Percentiles rank a stretch among this genome's conserved stretches.
Conservation (phyloP, 1,139 yeast genomes). For the Yarrowia galli region DNA sequence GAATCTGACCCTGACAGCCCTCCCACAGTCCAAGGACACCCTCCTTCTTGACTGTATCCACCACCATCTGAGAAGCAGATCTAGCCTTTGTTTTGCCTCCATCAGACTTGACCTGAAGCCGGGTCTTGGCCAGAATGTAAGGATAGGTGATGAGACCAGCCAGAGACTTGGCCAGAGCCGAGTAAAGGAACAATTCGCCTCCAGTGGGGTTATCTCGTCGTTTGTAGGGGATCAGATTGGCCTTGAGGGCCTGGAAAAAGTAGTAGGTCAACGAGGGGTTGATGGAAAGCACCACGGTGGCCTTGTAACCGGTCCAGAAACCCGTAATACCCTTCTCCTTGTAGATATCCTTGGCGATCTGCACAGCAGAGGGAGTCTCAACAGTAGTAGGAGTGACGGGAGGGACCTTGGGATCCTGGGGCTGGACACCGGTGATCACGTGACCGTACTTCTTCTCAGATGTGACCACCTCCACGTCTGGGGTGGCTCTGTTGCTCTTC, state of each 20-base stretch:
- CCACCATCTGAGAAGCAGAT: conserved; percentile 47
- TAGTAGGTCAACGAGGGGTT: conserved; percentile 79
- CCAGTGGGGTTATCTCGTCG: conserved; percentile 48
- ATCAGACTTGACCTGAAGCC: conserved; percentile 70
- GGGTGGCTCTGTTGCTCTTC: conserved; percentile 24
- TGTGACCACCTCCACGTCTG: not conserved
- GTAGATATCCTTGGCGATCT: conserved; percentile 58
- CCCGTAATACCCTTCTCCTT: conserved; percentile 68
- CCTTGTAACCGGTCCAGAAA: conserved; percentile 80
- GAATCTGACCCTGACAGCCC: conserved; percentile 56
- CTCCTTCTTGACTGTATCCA: conserved; percentile 65
- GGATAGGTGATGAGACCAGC: conserved; percentile 51
- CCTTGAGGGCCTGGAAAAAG: conserved; percentile 48
- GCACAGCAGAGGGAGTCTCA: conserved; percentile 40
- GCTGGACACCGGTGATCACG: conserved; percentile 5
- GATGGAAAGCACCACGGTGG: conserved; percentile 69
- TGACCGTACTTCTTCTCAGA: conserved; percentile 30
- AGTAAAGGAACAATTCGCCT: conserved; percentile 47
- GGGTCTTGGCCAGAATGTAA: conserved; percentile 64
- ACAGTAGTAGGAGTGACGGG: conserved; percentile 17
- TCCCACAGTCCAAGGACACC: conserved; percentile 76
- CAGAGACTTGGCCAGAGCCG: conserved; percentile 50
- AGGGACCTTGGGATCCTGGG: not conserved
- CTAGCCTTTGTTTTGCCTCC: conserved; percentile 29
- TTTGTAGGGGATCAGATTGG: conserved; percentile 45